Evolutionary conservation across 225 moss, liverwort and hornwort species (phyloP).

Genomic region (Climacium dendroides): DNA sequence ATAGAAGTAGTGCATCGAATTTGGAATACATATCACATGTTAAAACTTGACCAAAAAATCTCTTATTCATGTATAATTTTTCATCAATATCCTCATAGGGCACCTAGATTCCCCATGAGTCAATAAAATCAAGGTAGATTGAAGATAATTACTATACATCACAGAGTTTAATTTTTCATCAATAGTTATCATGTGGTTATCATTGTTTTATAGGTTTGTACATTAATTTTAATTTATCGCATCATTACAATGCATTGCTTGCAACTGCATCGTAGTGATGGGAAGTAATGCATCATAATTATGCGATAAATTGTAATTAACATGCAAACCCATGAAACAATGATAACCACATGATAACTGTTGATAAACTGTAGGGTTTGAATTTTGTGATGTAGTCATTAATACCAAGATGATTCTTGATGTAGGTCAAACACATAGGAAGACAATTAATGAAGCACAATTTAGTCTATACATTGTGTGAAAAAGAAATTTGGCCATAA

Average conservation of each 20-base stretch:
- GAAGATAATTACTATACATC: too few species aligned
- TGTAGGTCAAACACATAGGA: not conserved
- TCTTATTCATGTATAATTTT: rapidly evolving
- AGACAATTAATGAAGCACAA: rapidly evolving
- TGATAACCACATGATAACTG: too few species aligned
- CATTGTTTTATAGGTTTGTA: too few species aligned
- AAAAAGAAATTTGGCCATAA: not conserved
- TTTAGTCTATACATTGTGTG: not conserved
- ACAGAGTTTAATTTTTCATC: too few species aligned
- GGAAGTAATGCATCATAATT: too few species aligned
- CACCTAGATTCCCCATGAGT: rapidly evolving
- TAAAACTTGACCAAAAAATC: not conserved
- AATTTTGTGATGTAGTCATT: rapidly evolving
- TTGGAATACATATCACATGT: not conserved
- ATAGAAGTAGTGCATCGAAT: rapidly evolving
- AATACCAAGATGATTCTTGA: not conserved
- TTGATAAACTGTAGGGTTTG: too few species aligned
- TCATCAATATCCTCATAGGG: not conserved
- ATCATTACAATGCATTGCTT: too few species aligned
- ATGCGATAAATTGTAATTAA: too few species aligned
- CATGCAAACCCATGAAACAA: too few species aligned
- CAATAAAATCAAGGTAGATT: not conserved
- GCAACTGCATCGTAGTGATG: too few species aligned
- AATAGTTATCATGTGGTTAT: too few species aligned
- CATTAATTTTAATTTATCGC: too few species aligned